Conservation (phyloP, 495 filamentous ascomycete genomes). For the Trichoderma parareesei region DNA sequence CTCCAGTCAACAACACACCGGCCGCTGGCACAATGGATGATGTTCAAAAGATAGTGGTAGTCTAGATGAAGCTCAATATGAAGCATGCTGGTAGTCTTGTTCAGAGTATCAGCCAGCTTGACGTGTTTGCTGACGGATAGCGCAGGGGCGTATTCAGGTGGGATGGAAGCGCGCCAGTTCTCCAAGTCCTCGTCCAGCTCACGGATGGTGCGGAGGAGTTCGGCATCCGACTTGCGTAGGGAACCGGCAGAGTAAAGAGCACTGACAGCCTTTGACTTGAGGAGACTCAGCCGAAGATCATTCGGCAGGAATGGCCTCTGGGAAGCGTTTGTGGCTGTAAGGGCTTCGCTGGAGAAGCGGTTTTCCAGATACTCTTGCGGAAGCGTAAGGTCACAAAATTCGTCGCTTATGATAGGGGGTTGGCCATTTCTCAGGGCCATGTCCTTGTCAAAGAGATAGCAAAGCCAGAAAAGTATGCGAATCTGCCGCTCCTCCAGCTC, state of each 20-base stretch:
- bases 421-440: conserved; percentile 42
- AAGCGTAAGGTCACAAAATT: conserved; percentile 46
- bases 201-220: conserved; percentile 43
- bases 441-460: conserved; percentile 46
- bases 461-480: conserved; percentile 46
- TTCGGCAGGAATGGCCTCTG: conserved; percentile 36
- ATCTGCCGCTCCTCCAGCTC: conserved; percentile 22
- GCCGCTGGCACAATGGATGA: conserved; percentile 42
- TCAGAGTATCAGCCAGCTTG: neutral
- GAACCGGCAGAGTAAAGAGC: conserved; percentile 40
- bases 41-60: conserved; percentile 44
- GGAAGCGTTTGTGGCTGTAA: conserved; percentile 16
- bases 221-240: conserved; percentile 42
- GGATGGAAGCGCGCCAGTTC: conserved; percentile 40
- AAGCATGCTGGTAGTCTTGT: conserved; percentile 26
- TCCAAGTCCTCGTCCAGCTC: conserved; percentile 47
- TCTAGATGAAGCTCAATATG: conserved; percentile 40
- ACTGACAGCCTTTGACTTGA: conserved; percentile 42
- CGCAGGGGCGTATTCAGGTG: conserved; percentile 33
- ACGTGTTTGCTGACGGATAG: conserved; percentile 32
- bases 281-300: conserved; percentile 41
- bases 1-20: conserved; percentile 15
- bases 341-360: conserved; percentile 19
- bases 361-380: conserved; percentile 36
- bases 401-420: conserved; percentile 42